Percentiles rank a stretch among this genome's conserved stretches.
These are phyloP conservation scores for Ophiostoma sp. DNA, from an alignment of 2,329 filamentous ascomycete species.

Conservation along the genomic window DNA sequence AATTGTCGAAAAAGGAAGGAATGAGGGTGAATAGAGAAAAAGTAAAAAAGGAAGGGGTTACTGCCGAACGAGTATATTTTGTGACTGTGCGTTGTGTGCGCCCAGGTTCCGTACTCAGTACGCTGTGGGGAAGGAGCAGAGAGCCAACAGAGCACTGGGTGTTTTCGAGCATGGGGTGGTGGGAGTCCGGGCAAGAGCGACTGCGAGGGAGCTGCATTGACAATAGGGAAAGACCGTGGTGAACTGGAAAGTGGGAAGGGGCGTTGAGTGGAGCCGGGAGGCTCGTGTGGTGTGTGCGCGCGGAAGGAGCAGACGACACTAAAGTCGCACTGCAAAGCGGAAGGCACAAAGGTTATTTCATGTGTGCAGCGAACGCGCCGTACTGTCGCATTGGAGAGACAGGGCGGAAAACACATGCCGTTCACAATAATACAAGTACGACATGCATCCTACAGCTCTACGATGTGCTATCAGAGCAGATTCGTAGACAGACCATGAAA, in stretches of 20 bases:
- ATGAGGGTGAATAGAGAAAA: not conserved
- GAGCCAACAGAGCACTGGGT: not conserved
- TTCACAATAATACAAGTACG: slow-evolving; percentile 11
- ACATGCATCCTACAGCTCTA: not conserved
- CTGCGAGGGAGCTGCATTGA: slow-evolving; percentile 13
- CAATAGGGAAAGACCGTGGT: slow-evolving; percentile 7
- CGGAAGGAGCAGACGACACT: slow-evolving; percentile 12
- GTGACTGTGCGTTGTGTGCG: not conserved
- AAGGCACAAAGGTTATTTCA: not conserved
- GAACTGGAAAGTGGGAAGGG: slow-evolving; percentile 25
- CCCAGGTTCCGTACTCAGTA: not conserved
- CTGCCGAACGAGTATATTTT: not conserved
- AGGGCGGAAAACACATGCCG: not conserved
- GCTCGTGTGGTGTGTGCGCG: slow-evolving; percentile 15
- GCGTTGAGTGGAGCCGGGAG: slow-evolving; percentile 22
- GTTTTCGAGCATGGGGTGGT: not conserved
- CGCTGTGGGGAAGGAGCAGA: not conserved
- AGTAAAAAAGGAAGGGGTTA: not conserved
- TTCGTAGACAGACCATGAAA: not conserved
- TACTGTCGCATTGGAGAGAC: slow-evolving; percentile 2
- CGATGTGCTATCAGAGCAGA: not conserved
- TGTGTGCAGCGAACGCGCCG: not conserved
- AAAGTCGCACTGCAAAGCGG: slow-evolving; percentile 9
- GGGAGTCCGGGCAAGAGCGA: slow-evolving; percentile 2
- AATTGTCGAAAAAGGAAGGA: slow-evolving; percentile 14